Percentiles rank a stretch among this genome's conserved stretches.
Conservation (phyloP, 805 yeast genomes). For the Barnettozyma wickerhamii region DNA sequence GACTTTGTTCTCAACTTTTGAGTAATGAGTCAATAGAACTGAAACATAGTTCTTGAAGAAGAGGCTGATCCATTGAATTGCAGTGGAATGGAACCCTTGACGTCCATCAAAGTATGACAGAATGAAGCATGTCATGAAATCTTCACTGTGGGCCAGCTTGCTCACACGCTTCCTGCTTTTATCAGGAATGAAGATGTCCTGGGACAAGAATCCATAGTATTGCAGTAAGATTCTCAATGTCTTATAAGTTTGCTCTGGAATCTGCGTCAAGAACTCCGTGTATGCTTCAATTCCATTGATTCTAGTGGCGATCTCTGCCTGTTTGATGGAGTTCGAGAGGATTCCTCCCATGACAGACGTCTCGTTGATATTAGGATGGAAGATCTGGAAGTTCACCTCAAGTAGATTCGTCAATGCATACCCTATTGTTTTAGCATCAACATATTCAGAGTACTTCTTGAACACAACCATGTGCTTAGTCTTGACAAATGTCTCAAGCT, state of each 20-base stretch:
- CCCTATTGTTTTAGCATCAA: not conserved
- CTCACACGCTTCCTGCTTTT: not conserved
- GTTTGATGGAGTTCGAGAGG: slow-evolving; percentile 44
- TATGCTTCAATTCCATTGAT: slow-evolving; percentile 34
- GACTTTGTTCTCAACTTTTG: not conserved
- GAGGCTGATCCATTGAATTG: slow-evolving; percentile 3
- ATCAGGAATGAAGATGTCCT: not conserved
- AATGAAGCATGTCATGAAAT: slow-evolving; percentile 2
- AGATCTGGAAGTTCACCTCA: not conserved
- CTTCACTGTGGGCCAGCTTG: not conserved
- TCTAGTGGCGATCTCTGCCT: slow-evolving; percentile 57
- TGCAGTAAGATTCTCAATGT: slow-evolving; percentile 30
- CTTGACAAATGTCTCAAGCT: not conserved
- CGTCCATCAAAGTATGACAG: slow-evolving; percentile 1
- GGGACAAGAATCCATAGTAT: slow-evolving; percentile 3
- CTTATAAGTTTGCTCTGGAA: slow-evolving; percentile 36
- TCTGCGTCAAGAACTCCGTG: slow-evolving; percentile 27
- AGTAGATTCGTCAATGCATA: not conserved
- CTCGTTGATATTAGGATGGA: not conserved
- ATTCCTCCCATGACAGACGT: slow-evolving; percentile 23
- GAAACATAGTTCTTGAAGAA: not conserved
- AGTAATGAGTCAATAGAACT: not conserved
- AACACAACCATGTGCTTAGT: not conserved
- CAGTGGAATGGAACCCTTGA: not conserved
- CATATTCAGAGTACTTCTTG: not conserved